These are phyloP conservation scores for Scheffersomyces illinoinensis DNA, from an alignment of 1,139 yeast species.

Conservation along the genomic window DNA sequence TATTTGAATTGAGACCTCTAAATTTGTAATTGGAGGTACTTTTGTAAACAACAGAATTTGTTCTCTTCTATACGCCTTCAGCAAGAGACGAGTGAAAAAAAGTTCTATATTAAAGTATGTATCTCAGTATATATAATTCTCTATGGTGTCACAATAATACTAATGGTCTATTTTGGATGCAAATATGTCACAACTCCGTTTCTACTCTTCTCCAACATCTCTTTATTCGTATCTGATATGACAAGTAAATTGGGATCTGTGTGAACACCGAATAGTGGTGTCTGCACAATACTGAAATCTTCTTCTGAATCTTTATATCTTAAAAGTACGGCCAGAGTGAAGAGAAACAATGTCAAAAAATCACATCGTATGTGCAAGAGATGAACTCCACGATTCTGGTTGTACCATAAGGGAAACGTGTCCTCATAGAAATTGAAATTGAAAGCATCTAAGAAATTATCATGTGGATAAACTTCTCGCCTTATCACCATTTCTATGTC, in stretches of 20 bases:
- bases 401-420: constrained; percentile 8
- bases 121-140: no score
- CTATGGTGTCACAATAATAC: background rate
- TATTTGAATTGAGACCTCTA: no score
- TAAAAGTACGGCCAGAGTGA: background rate
- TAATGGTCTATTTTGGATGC: background rate
- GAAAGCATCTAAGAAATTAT: background rate
- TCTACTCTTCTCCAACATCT: constrained; percentile 5
- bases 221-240: constrained; percentile 19
- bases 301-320: constrained; percentile 7
- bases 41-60: no score
- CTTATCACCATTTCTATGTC: constrained; percentile 10
- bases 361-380: constrained; percentile 20
- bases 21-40: no score
- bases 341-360: constrained; percentile 16
- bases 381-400: constrained; percentile 7
- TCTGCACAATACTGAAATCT: constrained; percentile 16
- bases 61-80: no score
- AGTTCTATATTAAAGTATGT: no score
- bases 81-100: no score
- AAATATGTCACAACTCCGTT: background rate
- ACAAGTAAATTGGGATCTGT: constrained; percentile 28
- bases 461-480: background rate
- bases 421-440: constrained; percentile 9
- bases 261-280: constrained; percentile 23